These are phyloP conservation scores for Cryoendolithus antarcticus DNA, from an alignment of 2,329 filamentous ascomycete genomes.

Conservation along the genomic window DNA sequence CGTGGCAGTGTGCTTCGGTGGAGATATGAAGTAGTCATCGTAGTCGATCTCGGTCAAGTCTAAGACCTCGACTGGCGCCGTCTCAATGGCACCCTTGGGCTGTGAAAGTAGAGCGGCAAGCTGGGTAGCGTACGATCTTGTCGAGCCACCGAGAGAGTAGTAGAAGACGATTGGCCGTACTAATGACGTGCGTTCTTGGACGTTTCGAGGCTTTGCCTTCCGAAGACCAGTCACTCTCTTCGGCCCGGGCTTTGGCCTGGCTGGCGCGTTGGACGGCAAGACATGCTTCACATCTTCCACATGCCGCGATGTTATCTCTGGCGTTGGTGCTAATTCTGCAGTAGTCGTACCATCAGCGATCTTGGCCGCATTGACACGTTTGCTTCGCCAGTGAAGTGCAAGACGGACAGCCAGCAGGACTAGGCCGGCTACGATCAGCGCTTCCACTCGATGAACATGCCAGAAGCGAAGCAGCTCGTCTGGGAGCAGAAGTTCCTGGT, in stretches of 20 bases:
- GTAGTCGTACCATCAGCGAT: not conserved
- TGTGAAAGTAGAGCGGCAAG: constrained; percentile 45
- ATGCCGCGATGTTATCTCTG: too few relatives aligned
- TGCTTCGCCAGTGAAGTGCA: constrained; percentile 14
- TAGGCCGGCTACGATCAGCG: constrained; percentile 19
- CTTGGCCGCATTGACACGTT: constrained; percentile 8
- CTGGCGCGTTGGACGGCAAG: not conserved
- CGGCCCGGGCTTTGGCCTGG: constrained; percentile 12
- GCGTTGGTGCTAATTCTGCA: too few relatives aligned
- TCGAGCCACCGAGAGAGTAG: constrained; percentile 75
- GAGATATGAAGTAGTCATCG: constrained; percentile 79
- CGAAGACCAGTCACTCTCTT: constrained; percentile 20
- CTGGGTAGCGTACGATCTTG: constrained; percentile 57
- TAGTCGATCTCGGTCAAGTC: constrained; percentile 81
- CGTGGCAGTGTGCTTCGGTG: constrained; percentile 41
- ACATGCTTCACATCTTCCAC: too few relatives aligned
- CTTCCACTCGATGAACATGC: constrained; percentile 18
- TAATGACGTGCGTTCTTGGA: constrained; percentile 4
- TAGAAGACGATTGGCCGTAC: constrained; percentile 74
- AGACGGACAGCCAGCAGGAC: constrained; percentile 18
- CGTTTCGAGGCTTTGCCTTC: constrained; percentile 7
- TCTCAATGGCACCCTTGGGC: constrained; percentile 25
- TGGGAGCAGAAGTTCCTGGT: constrained; percentile 6
- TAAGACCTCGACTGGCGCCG: constrained; percentile 52
- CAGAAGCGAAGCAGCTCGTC: constrained; percentile 21